Base-by-base conservation (phyloP, 108 stramenopile species). In the Cyclostephanos tholiformis region DNA sequence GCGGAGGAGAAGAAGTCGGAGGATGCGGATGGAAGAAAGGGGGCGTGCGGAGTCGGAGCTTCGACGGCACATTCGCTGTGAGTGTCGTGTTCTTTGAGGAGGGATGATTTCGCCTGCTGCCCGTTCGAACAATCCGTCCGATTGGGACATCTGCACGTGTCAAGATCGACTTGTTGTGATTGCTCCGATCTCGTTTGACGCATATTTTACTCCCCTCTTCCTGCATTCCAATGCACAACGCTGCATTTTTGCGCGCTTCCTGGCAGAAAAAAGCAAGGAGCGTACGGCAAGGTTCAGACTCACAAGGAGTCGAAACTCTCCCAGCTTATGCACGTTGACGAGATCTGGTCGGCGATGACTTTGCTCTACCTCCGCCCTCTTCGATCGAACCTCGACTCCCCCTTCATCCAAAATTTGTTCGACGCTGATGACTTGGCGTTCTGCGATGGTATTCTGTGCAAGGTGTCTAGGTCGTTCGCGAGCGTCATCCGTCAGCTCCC, bases 401-500 rank as follows among this genome's bases (percentile, higher is more conserved):
- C 80, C 9, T 79, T 76, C 79, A 87, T 96, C 67, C 63, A 73
- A 30, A 77, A 76, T 8, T 82, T 71, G 8, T 94, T 87, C 64
- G 63, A 86, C 55, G 36, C 77, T 10, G 69, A 72, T 25, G 93
- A 98, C 72, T 71, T 97, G 72, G 76, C 73, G 25, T 99, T 98
- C 63, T 99, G 99, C 77, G 89, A 97, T 65, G 95, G 95, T 19
- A 99, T 99, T 70, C 84, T 99, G 32, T 86, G 95, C 72, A 95
- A 97, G 73, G 98, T 99, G 1, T 91, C 95, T 8, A 86, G 98
- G 27, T 95, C 91, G 60, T 99, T 99, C 82, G 99, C 99, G 3
- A 93, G 93, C 8, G 98, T 99, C 46, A 99, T 99, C 74, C 91
- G 89, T 7, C 97, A 99, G 61, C 84, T 99, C 26, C 98, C 98